Evolutionary conservation across 2,329 filamentous ascomycete genomes (phyloP).

Genomic region (Ilyonectria sp.): DNA sequence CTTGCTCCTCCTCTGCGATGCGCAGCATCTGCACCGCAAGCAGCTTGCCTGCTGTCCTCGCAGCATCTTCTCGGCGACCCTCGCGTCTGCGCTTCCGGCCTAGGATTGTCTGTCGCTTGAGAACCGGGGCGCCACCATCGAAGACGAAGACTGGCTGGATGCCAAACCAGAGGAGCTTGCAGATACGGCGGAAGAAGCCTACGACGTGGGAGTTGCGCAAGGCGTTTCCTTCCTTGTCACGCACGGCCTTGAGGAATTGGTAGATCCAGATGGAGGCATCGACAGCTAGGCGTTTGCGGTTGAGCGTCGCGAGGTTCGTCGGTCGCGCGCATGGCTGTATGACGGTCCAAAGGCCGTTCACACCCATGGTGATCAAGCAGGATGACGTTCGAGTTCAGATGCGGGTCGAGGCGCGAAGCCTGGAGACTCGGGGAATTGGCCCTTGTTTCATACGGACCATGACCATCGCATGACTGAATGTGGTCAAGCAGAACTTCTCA

Average conservation of each 20-base stretch:
- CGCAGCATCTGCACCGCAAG: conserved; percentile 96
- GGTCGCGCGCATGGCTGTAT: conserved; percentile 95
- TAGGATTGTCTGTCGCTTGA: conserved; percentile 93
- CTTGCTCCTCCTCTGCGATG: conserved; percentile 86
- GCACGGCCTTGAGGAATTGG: conserved; percentile 98
- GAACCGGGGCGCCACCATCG: conserved; percentile 90
- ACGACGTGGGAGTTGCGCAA: conserved; percentile 96
- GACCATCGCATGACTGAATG: conserved; percentile 18
- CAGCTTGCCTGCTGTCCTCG: conserved; percentile 90
- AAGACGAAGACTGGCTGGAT: conserved; percentile 98
- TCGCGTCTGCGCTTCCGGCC: conserved; percentile 85
- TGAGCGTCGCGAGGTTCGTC: conserved; percentile 95
- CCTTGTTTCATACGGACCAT: conserved; percentile 28
- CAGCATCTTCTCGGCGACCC: conserved; percentile 92
- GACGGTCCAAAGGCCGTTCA: conserved; percentile 97
- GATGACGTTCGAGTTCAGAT: conserved; percentile 24
- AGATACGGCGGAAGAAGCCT: conserved; percentile 98
- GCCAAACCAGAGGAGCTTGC: conserved; percentile 96
- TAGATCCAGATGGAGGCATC: conserved; percentile 99
- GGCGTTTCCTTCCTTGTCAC: conserved; percentile 98
- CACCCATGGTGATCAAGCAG: conserved; percentile 79
- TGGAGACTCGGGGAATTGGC: conserved; percentile 37
- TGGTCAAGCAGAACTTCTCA: background rate
- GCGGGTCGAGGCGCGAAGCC: conserved; percentile 1
- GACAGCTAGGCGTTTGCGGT: conserved; percentile 95